Conservation (phyloP, 1,284 basidiomycete genomes). For the Cryptococcus deneoformans region DNA sequence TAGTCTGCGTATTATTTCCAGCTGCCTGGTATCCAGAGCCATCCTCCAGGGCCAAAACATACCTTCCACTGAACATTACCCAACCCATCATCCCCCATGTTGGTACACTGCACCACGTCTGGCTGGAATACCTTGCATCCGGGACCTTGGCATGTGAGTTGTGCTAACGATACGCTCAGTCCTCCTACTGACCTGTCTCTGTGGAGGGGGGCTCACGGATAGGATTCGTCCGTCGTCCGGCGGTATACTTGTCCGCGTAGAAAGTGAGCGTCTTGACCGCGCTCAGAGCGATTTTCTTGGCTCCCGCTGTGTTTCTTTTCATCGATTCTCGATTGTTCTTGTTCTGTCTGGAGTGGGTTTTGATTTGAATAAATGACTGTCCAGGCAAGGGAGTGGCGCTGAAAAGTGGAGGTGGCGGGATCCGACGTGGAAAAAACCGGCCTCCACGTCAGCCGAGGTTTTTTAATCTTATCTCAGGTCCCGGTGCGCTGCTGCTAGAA, state of each 20-base stretch:
- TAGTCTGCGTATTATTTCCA: too few species aligned
- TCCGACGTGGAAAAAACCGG: too few species aligned
- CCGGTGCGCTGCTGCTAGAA: too few species aligned
- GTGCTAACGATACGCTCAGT: constrained; percentile 42
- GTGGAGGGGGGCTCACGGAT: constrained; percentile 52
- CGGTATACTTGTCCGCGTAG: constrained; percentile 65
- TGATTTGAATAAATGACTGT: too few species aligned
- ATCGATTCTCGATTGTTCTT: too few species aligned
- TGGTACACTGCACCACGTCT: constrained; percentile 79
- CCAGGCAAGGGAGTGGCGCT: too few species aligned
- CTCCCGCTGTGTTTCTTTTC: background rate
- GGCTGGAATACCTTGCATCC: constrained; percentile 73
- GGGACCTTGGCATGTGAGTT: constrained; percentile 76
- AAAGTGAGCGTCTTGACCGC: constrained; percentile 74
- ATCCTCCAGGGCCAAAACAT: constrained; percentile 9
- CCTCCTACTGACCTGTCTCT: too few species aligned
- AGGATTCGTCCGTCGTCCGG: constrained; percentile 62
- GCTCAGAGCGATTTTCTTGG: constrained; percentile 57
- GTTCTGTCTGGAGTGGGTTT: too few species aligned
- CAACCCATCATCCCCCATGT: constrained; percentile 68
- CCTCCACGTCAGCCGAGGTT: too few species aligned
- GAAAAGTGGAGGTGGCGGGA: too few species aligned
- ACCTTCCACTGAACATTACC: constrained; percentile 80
- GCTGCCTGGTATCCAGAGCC: too few species aligned
- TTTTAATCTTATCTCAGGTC: background rate